Evolutionary conservation across 2,329 filamentous ascomycete genomes (phyloP).

Genomic region (Lachnellula occidentalis): DNA sequence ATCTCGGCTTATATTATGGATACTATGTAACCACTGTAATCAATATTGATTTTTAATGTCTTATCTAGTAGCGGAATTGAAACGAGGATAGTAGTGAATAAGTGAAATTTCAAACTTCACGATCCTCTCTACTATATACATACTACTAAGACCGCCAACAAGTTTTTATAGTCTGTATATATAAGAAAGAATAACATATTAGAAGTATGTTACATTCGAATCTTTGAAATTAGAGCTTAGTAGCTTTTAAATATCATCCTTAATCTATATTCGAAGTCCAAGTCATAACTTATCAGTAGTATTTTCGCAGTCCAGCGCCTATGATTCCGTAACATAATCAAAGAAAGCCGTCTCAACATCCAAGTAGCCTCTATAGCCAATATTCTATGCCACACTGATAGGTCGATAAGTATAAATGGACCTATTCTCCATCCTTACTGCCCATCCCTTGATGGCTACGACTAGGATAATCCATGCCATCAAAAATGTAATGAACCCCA

Average conservation of each 20-base stretch:
- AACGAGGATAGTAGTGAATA: too few species aligned
- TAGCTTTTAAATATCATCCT: neutral
- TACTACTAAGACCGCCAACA: too few species aligned
- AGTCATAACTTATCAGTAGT: neutral
- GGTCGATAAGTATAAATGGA: constrained; percentile 1
- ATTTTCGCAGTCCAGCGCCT: neutral
- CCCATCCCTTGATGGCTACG: constrained; percentile 86
- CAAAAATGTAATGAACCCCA: constrained; percentile 75
- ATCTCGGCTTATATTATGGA: too few species aligned
- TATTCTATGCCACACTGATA: neutral
- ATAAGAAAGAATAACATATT: too few species aligned
- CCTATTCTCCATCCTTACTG: constrained; percentile 42
- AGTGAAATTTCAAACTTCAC: too few species aligned
- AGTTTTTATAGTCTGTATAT: too few species aligned
- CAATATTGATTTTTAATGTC: too few species aligned
- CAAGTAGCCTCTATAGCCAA: neutral
- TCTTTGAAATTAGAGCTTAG: too few species aligned
- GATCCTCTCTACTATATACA: too few species aligned
- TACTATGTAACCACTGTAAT: too few species aligned
- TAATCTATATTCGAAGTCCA: neutral
- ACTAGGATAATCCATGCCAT: constrained; percentile 80
- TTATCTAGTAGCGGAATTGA: too few species aligned
- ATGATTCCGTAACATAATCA: neutral
- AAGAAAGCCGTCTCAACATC: neutral
- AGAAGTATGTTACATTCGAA: too few species aligned